Base-by-base conservation (phyloP, 2,329 filamentous ascomycete species). In the Colletotrichum sp. region DNA sequence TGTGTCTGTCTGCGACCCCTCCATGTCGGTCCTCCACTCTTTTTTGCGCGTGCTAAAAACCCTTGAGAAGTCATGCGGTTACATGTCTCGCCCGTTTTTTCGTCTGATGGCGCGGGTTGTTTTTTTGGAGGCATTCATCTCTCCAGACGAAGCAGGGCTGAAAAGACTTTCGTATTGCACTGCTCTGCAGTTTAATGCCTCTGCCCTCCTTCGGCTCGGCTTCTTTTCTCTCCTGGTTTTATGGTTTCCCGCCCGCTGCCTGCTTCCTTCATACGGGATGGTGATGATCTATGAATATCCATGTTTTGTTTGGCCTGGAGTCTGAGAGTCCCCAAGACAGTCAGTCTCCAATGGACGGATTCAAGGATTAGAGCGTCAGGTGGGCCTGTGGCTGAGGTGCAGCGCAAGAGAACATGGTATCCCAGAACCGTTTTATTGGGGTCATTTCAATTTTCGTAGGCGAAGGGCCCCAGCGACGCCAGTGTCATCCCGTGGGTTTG, bases 51-150 rank as follows among this genome's bases (percentile, higher is more conserved):
- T 56, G n/a, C 32, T 43, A 4, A 38, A 63, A 67, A 52, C 8
- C 43, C 8, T 24, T 32, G 52, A 61, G 18, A 59, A 64, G 67
- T 74, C 59, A 74, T 65, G 67, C 14, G 67, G 36, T 71, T 68
- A 52, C 67, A 71, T 71, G 71, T 71, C 71, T 74, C 61, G 67
- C 67, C 67, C 30, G 67, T 55, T 65, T 59, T 21, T 64, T 64
- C 58, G 43, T 73, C 71, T 58, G 71, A 70, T 58, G 66, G 24
- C 43, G 65, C 43, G 38, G 43, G 24, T 48, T 61, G 16, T 36
- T 21, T 61, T 61, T 34, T 8, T 24, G 26, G 58, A 36, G 58
- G 58, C 28, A 61, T 61, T 61, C 24, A 32, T 34, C 18, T 61
- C 7, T 34, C 30, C 12, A 21, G 58, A 61, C 32, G 58, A 61